phyloP scores from a whole-genome alignment of 768 basidiomycete genomes.

The Psilocybe cyanescens region DNA sequence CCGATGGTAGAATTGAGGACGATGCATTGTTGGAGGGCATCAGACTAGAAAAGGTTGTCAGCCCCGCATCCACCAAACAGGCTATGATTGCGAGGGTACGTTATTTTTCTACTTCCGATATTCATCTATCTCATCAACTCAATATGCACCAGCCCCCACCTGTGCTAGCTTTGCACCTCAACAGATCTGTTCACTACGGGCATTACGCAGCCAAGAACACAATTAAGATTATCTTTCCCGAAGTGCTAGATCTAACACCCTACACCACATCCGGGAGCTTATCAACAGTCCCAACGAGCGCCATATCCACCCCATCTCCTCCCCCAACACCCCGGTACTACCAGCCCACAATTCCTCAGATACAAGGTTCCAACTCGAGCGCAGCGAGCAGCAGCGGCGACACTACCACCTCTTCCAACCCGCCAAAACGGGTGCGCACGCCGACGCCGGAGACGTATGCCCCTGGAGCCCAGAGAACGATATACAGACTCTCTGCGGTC shows the following conservation, averaged over 20 bases:
- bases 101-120: slow-evolving; percentile 12
- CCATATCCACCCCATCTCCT: slow-evolving; percentile 70
- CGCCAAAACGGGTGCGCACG: slow-evolving; percentile 48
- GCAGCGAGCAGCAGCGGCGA: slow-evolving; percentile 3
- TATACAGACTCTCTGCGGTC: slow-evolving; percentile 84
- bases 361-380: slow-evolving; percentile 8
- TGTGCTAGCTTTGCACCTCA: slow-evolving; percentile 87
- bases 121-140: not conserved
- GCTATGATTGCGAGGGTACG: slow-evolving; percentile 90
- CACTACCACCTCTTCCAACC: slow-evolving; percentile 14
- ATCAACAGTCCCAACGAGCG: slow-evolving; percentile 66
- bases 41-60: slow-evolving; percentile 76
- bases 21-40: slow-evolving; percentile 70
- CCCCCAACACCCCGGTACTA: slow-evolving; percentile 27
- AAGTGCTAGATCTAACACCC: slow-evolving; percentile 87
- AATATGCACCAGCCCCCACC: slow-evolving; percentile 69
- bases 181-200: slow-evolving; percentile 80
- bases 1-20: slow-evolving; percentile 81
- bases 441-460: slow-evolving; percentile 59
- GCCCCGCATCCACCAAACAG: slow-evolving; percentile 81
- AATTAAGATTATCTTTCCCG: slow-evolving; percentile 80
- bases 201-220: slow-evolving; percentile 88
- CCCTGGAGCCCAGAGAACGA: slow-evolving; percentile 49
- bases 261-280: slow-evolving; percentile 85
- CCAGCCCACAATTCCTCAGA: slow-evolving; percentile 5